Conservation (phyloP, 2,329 filamentous ascomycete genomes). For the Gnomoniopsis sp. region DNA sequence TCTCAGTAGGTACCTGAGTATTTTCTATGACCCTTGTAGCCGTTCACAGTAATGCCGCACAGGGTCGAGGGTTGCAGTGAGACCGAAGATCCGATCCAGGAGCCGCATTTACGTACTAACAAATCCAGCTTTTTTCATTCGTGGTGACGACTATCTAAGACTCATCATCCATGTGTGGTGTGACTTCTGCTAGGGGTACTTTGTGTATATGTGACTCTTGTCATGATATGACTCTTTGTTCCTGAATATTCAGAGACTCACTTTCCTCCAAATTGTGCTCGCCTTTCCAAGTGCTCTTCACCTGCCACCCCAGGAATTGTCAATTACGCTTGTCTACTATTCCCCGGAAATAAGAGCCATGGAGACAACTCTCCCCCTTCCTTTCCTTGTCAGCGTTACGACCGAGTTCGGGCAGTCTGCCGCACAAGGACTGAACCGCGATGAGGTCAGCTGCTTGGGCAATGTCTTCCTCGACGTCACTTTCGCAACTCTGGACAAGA, state of each 20-base stretch:
- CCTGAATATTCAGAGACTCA: neutral
- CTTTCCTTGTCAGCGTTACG: conserved; percentile 58
- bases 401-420: conserved; percentile 44
- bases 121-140: conserved; percentile 19
- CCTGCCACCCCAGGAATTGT: neutral
- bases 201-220: too few relatives aligned
- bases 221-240: too few relatives aligned
- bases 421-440: conserved; percentile 50
- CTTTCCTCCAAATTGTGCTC: neutral
- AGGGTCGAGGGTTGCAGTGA: neutral
- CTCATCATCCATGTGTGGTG: conserved; percentile 13
- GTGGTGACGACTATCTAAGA: conserved; percentile 8
- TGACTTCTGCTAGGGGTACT: neutral
- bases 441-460: conserved; percentile 58
- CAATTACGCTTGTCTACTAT: neutral
- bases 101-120: conserved; percentile 19
- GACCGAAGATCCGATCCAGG: conserved; percentile 25
- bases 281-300: neutral
- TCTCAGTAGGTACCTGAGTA: too few relatives aligned
- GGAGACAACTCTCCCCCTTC: conserved; percentile 63
- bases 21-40: neutral
- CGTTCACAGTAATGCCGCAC: neutral
- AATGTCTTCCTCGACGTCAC: conserved; percentile 55
- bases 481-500: conserved; percentile 36
- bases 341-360: conserved; percentile 36